phyloP scores from a whole-genome alignment of 2,329 filamentous ascomycete genomes.

The Alternaria sp. region DNA sequence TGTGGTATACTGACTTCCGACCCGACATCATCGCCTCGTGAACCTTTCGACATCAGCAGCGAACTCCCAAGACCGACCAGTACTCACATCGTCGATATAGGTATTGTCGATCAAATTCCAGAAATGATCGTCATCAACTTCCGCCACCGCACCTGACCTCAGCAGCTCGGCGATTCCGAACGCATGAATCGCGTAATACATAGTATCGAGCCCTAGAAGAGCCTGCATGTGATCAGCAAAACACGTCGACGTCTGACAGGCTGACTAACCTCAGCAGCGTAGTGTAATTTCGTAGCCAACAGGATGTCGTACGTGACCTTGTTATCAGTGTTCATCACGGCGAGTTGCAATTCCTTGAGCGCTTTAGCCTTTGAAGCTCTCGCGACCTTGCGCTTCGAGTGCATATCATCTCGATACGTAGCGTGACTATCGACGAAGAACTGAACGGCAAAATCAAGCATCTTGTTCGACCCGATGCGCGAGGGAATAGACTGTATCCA shows the following conservation, averaged over 20 bases:
- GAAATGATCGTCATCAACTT: constrained; percentile 35
- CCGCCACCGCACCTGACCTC: constrained; percentile 25
- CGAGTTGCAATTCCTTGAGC: constrained; percentile 30
- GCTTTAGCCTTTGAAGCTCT: constrained; percentile 33
- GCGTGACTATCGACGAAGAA: constrained; percentile 33
- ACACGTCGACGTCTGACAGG: background rate
- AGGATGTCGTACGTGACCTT: constrained; percentile 32
- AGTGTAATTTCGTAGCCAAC: constrained; percentile 39
- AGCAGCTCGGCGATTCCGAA: constrained; percentile 36
- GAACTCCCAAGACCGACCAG: background rate
- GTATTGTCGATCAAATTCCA: constrained; percentile 43
- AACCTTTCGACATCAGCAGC: constrained; percentile 27
- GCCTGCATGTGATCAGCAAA: constrained; percentile 22
- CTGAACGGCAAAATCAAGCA: constrained; percentile 38
- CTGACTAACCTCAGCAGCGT: constrained; percentile 32
- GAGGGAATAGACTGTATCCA: constrained; percentile 39
- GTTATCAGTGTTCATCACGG: constrained; percentile 14
- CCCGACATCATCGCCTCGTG: constrained; percentile 37
- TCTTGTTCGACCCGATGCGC: constrained; percentile 30
- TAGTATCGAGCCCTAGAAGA: constrained; percentile 30
- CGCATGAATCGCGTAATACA: constrained; percentile 39
- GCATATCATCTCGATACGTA: constrained; percentile 25
- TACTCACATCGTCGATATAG: constrained; percentile 42
- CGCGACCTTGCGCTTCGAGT: constrained; percentile 27
- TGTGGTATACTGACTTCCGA: constrained; percentile 37